Evolutionary conservation across 2,329 filamentous ascomycete genomes (phyloP).

Genomic region (Thielaviopsis populi): DNA sequence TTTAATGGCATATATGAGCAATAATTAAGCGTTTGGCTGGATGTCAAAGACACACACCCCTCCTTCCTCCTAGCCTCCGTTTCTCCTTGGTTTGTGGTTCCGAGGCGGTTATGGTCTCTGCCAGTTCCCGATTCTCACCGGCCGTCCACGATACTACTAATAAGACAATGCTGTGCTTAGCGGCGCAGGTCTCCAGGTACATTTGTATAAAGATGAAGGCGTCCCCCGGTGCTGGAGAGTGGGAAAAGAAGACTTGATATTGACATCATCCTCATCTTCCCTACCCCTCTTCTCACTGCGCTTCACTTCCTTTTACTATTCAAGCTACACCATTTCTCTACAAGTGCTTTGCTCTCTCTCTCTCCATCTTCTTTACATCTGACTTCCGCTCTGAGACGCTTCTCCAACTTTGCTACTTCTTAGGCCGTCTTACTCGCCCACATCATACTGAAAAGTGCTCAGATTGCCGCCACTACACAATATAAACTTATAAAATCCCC

Average conservation of each 20-base stretch:
- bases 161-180: not conserved
- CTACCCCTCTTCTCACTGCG: not conserved
- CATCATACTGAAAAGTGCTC: not conserved
- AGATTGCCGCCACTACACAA: not conserved
- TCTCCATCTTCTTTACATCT: not conserved
- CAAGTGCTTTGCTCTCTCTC: not conserved
- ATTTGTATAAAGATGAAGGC: constrained; percentile 15
- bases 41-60: not conserved
- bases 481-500: not conserved
- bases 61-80: not conserved
- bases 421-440: not conserved
- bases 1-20: not conserved
- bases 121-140: constrained; percentile 4
- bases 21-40: not conserved
- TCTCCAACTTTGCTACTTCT: constrained; percentile 1
- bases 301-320: not conserved
- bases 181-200: not conserved
- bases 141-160: constrained; percentile 2
- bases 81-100: constrained; percentile 5
- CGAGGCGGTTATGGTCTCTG: constrained; percentile 1
- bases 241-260: constrained; percentile 2
- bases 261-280: constrained; percentile 1
- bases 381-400: not conserved
- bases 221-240: constrained; percentile 2
- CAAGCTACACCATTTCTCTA: not conserved